Percentiles rank a stretch among this genome's conserved stretches.
phyloP scores from a whole-genome alignment of 2,329 filamentous ascomycete species.

The Trichophyton rubrum region DNA sequence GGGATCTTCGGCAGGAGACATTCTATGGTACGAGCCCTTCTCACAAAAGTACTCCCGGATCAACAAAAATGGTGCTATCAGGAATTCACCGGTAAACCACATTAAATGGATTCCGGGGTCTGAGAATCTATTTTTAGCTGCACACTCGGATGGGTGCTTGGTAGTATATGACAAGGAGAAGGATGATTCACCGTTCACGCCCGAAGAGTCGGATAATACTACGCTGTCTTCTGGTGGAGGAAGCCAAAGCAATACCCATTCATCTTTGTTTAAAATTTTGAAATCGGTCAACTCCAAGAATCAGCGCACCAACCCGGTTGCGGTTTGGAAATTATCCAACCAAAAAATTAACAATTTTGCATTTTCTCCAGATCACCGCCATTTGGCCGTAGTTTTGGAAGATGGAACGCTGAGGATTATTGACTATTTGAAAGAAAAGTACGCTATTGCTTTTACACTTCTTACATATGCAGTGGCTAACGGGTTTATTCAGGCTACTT shows the following conservation, averaged over 20 bases:
- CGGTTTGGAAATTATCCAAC: constrained; percentile 84
- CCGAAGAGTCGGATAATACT: constrained; percentile 45
- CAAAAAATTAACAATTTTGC: constrained; percentile 82
- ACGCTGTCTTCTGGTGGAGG: constrained; percentile 22
- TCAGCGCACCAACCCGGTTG: constrained; percentile 84
- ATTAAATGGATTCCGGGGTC: constrained; percentile 92
- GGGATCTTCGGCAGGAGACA: constrained; percentile 91
- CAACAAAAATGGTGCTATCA: constrained; percentile 94
- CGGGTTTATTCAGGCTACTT: constrained; percentile 50
- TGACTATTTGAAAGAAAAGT: constrained; percentile 85
- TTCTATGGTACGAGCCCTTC: constrained; percentile 97
- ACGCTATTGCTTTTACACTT: constrained; percentile 22
- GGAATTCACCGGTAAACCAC: constrained; percentile 68
- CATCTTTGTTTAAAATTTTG: constrained; percentile 51
- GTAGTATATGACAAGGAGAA: constrained; percentile 97
- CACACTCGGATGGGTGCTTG: constrained; percentile 80
- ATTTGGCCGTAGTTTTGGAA: constrained; percentile 81
- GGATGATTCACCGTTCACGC: constrained; percentile 67
- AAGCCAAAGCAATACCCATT: constrained; percentile 17
- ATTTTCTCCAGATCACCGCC: constrained; percentile 78
- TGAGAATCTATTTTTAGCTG: constrained; percentile 81
- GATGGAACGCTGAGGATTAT: constrained; percentile 83
- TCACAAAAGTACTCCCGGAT: constrained; percentile 89
- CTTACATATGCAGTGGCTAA: constrained; percentile 8
- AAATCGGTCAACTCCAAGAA: constrained; percentile 92